Evolutionary conservation across 148 eudicot species (phyloP).

Genomic region (Gaultheria prostrata): DNA sequence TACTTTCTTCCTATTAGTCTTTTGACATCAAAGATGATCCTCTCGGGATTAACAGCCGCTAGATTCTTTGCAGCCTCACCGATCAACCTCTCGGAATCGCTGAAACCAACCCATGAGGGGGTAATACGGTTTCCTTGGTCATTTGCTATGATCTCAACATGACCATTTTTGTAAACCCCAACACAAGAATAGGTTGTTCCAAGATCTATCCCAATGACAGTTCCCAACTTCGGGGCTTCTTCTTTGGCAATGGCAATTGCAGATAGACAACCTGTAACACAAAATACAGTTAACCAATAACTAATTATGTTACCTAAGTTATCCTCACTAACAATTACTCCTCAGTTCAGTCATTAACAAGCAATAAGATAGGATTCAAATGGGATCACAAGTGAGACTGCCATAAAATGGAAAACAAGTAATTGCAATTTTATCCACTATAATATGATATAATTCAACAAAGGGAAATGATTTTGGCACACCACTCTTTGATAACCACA

Average conservation of each 20-base stretch:
- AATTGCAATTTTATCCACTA: background rate
- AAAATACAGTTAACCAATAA: background rate
- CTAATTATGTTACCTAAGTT: background rate
- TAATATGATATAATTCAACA: background rate
- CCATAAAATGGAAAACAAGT: background rate
- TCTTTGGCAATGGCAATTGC: slow-evolving; percentile 38
- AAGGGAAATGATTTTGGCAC: too few species aligned
- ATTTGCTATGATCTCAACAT: slow-evolving; percentile 49
- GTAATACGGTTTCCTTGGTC: slow-evolving; percentile 54
- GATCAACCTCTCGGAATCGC: slow-evolving; percentile 36
- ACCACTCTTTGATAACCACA: too few species aligned
- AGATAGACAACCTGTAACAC: slow-evolving; percentile 27
- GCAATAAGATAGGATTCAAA: background rate
- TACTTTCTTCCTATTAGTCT: slow-evolving; percentile 52
- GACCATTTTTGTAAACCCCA: slow-evolving; percentile 50
- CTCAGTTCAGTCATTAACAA: background rate
- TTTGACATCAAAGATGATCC: slow-evolving; percentile 45
- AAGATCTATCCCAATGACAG: slow-evolving; percentile 47
- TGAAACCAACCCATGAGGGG: slow-evolving; percentile 49
- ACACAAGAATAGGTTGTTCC: slow-evolving; percentile 54
- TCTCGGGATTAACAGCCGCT: slow-evolving; percentile 38
- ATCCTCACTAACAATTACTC: background rate
- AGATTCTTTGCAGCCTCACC: slow-evolving; percentile 53
- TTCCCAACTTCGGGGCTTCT: slow-evolving; percentile 40
- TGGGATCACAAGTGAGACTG: background rate